phyloP scores from a whole-genome alignment of 2,329 filamentous ascomycete species.

The Aspergillus ibericus region DNA sequence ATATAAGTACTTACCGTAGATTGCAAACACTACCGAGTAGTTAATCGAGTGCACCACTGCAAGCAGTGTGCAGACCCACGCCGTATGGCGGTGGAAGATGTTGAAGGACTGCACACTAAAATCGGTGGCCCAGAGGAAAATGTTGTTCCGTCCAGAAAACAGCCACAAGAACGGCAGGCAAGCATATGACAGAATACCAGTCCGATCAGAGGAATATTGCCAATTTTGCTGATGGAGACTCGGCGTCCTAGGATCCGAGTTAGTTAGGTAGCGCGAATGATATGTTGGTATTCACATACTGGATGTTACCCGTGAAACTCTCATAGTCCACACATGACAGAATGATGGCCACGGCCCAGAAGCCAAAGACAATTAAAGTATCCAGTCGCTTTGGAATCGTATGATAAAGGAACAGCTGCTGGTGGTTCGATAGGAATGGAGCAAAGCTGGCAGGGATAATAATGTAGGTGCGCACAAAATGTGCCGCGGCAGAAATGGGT shows the following conservation, averaged over 20 bases:
- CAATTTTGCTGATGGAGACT: constrained; percentile 21
- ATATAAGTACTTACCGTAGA: constrained; percentile 10
- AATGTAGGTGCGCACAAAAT: constrained; percentile 3
- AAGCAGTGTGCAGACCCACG: constrained; percentile 58
- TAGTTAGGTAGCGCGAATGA: neutral
- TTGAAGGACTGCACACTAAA: constrained; percentile 66
- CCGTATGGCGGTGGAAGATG: constrained; percentile 64
- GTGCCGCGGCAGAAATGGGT: neutral
- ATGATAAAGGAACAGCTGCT: constrained; percentile 11
- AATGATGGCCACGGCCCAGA: constrained; percentile 14
- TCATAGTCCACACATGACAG: constrained; percentile 17
- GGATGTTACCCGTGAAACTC: constrained; percentile 14
- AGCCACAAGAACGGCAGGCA: constrained; percentile 65
- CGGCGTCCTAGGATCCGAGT: neutral
- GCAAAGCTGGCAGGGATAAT: constrained; percentile 7
- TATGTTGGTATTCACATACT: neutral
- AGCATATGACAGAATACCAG: constrained; percentile 61
- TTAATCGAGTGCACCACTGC: constrained; percentile 62
- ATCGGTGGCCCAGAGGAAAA: constrained; percentile 63
- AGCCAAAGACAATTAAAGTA: constrained; percentile 11
- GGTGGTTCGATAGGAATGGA: constrained; percentile 10
- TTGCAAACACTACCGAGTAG: constrained; percentile 47
- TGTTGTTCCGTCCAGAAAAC: constrained; percentile 64
- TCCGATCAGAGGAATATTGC: constrained; percentile 61
- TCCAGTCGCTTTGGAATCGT: constrained; percentile 16